Percentiles rank a stretch among this genome's conserved stretches.
phyloP scores from a whole-genome alignment of 2,329 filamentous ascomycete genomes.

The Microdochium trichocladiopsis region DNA sequence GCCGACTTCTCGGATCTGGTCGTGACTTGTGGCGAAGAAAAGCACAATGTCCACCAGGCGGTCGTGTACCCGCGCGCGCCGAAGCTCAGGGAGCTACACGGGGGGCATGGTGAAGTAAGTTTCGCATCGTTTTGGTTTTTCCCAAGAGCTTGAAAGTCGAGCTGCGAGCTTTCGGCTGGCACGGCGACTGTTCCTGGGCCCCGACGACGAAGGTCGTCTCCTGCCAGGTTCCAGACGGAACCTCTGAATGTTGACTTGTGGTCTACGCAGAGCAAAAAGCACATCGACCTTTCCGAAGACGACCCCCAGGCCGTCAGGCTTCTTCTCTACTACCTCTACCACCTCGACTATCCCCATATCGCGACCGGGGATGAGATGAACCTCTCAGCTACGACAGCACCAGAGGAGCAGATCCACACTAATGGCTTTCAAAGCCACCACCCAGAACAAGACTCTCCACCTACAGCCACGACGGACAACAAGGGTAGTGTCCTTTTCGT shows the following conservation, averaged over 20 bases:
- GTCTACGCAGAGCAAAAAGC: not conserved
- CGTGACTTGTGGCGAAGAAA: constrained; percentile 6
- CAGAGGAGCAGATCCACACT: not conserved
- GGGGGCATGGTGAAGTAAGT: not conserved
- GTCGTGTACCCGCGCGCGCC: constrained; percentile 7
- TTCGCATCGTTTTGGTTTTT: too few species aligned
- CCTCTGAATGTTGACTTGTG: not conserved
- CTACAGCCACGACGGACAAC: not conserved
- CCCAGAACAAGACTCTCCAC: not conserved
- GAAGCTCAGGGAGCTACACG: constrained; percentile 1
- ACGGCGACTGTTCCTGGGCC: too few species aligned
- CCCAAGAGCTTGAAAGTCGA: too few species aligned
- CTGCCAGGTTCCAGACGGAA: not conserved
- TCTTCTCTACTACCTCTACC: constrained; percentile 10
- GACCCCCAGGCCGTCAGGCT: constrained; percentile 7
- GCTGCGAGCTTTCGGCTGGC: too few species aligned
- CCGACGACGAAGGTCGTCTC: not conserved
- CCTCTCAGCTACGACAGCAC: not conserved
- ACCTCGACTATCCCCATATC: constrained; percentile 9
- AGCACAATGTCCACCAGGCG: constrained; percentile 8
- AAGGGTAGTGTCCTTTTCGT: not conserved
- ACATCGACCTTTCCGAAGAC: constrained; percentile 6
- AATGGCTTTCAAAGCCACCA: not conserved
- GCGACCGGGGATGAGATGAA: not conserved
- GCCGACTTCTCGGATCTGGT: constrained; percentile 6